phyloP scores from a whole-genome alignment of 2,329 filamentous ascomycete species.

The Penicillium sp. region DNA sequence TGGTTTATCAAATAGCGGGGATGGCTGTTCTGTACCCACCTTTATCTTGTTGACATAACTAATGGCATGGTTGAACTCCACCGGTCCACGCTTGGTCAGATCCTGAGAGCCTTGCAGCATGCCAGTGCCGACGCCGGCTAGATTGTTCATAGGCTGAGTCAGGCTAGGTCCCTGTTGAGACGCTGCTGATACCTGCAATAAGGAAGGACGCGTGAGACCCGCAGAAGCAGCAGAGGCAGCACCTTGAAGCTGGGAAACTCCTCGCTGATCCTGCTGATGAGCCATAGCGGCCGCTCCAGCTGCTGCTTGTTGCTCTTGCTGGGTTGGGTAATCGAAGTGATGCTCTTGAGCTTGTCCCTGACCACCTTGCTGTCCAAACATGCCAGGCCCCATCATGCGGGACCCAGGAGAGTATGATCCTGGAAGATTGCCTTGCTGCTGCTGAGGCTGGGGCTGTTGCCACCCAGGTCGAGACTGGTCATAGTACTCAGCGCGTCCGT shows the following conservation, averaged over 20 bases:
- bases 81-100: conserved; percentile 78
- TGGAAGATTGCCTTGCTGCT: conserved; percentile 24
- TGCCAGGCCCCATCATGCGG: conserved; percentile 30
- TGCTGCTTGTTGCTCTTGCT: conserved; percentile 42
- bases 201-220: too few relatives aligned
- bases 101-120: conserved; percentile 49
- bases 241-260: conserved; percentile 57
- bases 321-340: conserved; percentile 37
- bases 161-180: conserved; percentile 39
- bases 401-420: conserved; percentile 37
- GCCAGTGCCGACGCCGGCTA: conserved; percentile 54
- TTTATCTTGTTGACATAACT: conserved; percentile 99
- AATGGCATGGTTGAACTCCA: conserved; percentile 98
- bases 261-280: conserved; percentile 58
- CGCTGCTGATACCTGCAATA: too few relatives aligned
- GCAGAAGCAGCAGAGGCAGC: conserved; percentile 54
- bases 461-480: conserved; percentile 34
- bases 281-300: conserved; percentile 39
- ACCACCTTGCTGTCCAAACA: conserved; percentile 32
- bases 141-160: conserved; percentile 47
- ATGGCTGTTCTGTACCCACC: too few relatives aligned
- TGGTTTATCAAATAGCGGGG: too few relatives aligned
- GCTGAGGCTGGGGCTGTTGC: conserved; percentile 30
- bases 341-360: conserved; percentile 36
- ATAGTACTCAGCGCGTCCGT: too few relatives aligned